Conservation (phyloP, 1,284 basidiomycete genomes). For the Schizopora paradoxa region DNA sequence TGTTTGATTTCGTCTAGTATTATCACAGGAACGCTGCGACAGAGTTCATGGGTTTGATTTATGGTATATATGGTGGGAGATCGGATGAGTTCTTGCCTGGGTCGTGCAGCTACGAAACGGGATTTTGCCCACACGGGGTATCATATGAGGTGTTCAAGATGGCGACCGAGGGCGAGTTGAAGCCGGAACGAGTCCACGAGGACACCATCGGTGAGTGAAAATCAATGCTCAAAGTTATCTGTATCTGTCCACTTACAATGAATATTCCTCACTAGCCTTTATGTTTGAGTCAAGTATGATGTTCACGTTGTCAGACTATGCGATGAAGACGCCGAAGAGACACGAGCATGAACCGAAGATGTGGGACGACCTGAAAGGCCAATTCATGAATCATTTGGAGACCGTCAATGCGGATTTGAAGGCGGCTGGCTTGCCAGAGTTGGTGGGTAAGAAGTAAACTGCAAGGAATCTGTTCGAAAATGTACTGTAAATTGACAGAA, state of each 20-base stretch:
- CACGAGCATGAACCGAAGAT: slow-evolving; percentile 56
- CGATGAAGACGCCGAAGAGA: slow-evolving; percentile 50
- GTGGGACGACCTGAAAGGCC: slow-evolving; percentile 54
- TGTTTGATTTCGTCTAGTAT: slow-evolving; percentile 40
- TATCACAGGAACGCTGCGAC: slow-evolving; percentile 60
- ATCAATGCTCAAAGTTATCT: not conserved
- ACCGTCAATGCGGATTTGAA: slow-evolving; percentile 50
- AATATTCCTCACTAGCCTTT: slow-evolving; percentile 37
- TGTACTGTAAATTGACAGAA: too few relatives aligned
- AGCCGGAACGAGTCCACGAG: slow-evolving; percentile 46
- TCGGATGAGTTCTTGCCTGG: slow-evolving; percentile 56
- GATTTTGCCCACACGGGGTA: slow-evolving; percentile 58
- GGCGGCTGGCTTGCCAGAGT: slow-evolving; percentile 36
- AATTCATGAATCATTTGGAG: slow-evolving; percentile 54
- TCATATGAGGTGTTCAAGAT: slow-evolving; percentile 53
- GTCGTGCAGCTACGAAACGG: slow-evolving; percentile 55
- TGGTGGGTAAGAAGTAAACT: slow-evolving; percentile 6
- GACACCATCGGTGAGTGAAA: slow-evolving; percentile 42
- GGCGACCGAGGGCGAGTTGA: slow-evolving; percentile 45
- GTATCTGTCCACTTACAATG: not conserved
- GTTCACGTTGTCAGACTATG: slow-evolving; percentile 58
- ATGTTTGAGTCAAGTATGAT: slow-evolving; percentile 64
- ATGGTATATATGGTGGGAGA: slow-evolving; percentile 55
- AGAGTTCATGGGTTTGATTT: slow-evolving; percentile 59
- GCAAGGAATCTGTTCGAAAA: not conserved